A percentile compares a stretch with the other conserved stretches of the same genome.
These are phyloP conservation scores for Camillea tinctor DNA, from an alignment of 2,329 filamentous ascomycete species.

Conservation along the genomic window DNA sequence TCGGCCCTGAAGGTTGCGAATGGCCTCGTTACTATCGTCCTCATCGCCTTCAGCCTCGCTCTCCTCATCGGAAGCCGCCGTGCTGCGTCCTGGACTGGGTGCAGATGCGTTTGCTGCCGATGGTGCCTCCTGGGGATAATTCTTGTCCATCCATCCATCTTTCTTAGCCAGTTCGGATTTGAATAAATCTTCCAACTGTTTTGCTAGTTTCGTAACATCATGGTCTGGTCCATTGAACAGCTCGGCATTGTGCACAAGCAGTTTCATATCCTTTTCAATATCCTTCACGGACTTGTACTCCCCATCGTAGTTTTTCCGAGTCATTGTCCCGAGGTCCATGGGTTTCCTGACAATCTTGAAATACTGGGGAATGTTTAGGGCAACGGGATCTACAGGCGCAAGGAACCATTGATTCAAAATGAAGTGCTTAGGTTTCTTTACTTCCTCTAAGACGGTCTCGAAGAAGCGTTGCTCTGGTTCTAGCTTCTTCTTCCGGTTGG, in stretches of 20 bases:
- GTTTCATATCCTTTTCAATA: slow-evolving; percentile 77
- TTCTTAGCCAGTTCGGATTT: slow-evolving; percentile 75
- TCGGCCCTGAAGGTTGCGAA: slow-evolving; percentile 53
- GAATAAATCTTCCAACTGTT: slow-evolving; percentile 73
- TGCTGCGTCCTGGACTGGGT: slow-evolving; percentile 62
- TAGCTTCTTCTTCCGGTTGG: slow-evolving; percentile 85
- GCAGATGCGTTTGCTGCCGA: slow-evolving; percentile 52
- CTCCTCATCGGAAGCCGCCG: slow-evolving; percentile 72
- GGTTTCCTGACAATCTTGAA: slow-evolving; percentile 93
- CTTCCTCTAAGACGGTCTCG: slow-evolving; percentile 74
- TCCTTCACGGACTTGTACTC: slow-evolving; percentile 82
- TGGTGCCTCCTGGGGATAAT: slow-evolving; percentile 53
- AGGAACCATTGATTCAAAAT: slow-evolving; percentile 72
- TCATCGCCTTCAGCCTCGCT: slow-evolving; percentile 59
- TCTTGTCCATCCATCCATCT: slow-evolving; percentile 73
- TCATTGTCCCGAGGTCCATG: slow-evolving; percentile 89
- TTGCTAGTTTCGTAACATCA: slow-evolving; percentile 69
- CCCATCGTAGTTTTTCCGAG: slow-evolving; percentile 71
- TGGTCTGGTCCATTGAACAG: slow-evolving; percentile 81
- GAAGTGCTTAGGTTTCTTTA: slow-evolving; percentile 72
- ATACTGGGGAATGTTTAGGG: slow-evolving; percentile 89
- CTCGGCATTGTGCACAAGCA: slow-evolving; percentile 87
- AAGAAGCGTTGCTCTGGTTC: slow-evolving; percentile 89
- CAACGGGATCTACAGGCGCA: slow-evolving; percentile 86
- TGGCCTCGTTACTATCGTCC: slow-evolving; percentile 44